Percentiles rank a stretch among this genome's conserved stretches.
phyloP scores from a whole-genome alignment of 108 stramenopile genomes.

The Fragilaria radians region DNA sequence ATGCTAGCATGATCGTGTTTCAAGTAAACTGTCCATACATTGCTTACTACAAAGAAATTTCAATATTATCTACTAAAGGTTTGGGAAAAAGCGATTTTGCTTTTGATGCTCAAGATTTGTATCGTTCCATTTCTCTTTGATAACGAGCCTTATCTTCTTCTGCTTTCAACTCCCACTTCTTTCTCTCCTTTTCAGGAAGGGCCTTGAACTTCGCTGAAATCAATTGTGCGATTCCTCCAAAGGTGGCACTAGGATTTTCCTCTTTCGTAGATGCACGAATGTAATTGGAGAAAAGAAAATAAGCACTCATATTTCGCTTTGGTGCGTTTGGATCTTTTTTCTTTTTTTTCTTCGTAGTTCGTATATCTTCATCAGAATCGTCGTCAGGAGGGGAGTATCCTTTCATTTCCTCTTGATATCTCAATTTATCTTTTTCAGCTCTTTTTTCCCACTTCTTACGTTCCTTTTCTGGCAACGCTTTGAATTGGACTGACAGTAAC shows the following conservation, averaged over 20 bases:
- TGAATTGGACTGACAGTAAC: conserved; percentile 62
- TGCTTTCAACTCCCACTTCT: conserved; percentile 67
- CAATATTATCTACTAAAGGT: too few species aligned
- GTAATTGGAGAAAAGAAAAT: conserved; percentile 70
- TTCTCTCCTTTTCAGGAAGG: conserved; percentile 46
- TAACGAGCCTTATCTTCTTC: conserved; percentile 48
- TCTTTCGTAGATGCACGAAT: conserved; percentile 58
- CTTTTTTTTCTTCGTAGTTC: conserved; percentile 38
- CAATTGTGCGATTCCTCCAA: conserved; percentile 66
- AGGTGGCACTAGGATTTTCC: conserved; percentile 60
- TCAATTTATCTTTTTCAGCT: conserved; percentile 71
- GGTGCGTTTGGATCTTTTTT: conserved; percentile 76
- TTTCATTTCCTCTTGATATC: conserved; percentile 85
- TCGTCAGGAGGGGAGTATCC: conserved; percentile 62
- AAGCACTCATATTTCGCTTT: conserved; percentile 67
- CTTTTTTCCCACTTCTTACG: conserved; percentile 70
- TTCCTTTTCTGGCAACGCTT: conserved; percentile 58
- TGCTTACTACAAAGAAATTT: too few species aligned
- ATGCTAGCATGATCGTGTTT: too few species aligned
- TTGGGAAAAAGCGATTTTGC: too few species aligned
- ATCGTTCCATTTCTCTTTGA: conserved; percentile 3
- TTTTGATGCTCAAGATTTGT: conserved; percentile 4
- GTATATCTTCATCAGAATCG: conserved; percentile 34
- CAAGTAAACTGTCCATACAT: too few species aligned
- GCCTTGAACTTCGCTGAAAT: conserved; percentile 72